These are phyloP conservation scores for Endothia cerciana DNA, from an alignment of 2,329 filamentous ascomycete species.

Conservation along the genomic window DNA sequence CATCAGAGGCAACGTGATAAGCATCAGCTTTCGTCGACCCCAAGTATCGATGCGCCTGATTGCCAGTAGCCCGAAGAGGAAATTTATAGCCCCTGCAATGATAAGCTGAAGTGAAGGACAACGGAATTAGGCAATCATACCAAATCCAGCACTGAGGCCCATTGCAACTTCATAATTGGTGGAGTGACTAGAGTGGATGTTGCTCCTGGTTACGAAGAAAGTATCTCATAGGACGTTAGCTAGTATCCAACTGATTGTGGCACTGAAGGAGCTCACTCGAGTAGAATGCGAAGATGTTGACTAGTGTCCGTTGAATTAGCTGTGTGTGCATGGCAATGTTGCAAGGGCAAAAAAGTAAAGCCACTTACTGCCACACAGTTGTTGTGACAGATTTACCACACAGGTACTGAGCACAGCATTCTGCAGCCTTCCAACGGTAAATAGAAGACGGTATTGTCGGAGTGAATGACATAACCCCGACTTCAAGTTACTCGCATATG, in stretches of 20 bases:
- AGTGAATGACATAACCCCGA: constrained; percentile 15
- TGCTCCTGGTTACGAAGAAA: constrained; percentile 28
- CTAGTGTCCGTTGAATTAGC: constrained; percentile 27
- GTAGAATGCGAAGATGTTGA: constrained; percentile 51
- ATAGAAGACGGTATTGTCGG: constrained; percentile 34
- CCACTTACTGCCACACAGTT: constrained; percentile 41
- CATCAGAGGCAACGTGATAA: constrained; percentile 49
- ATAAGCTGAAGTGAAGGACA: neutral
- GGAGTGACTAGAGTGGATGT: neutral
- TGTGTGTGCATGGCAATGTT: neutral
- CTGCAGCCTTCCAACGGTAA: constrained; percentile 33
- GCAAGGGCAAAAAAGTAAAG: too few species aligned
- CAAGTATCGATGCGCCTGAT: constrained; percentile 46
- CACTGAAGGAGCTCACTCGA: constrained; percentile 38
- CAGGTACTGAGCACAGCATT: constrained; percentile 40
- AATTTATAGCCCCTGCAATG: constrained; percentile 44
- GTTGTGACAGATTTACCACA: constrained; percentile 39
- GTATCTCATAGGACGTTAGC: constrained; percentile 29
- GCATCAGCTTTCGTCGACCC: constrained; percentile 48
- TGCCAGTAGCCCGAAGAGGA: constrained; percentile 46
- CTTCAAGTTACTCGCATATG: constrained; percentile 18
- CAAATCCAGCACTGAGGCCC: constrained; percentile 39
- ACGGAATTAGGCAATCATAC: constrained; percentile 25
- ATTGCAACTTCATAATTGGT: constrained; percentile 32
- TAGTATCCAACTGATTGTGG: fast-evolving